Evolutionary conservation across 108 stramenopile species (phyloP).

Genomic region (Conticribra guillardii): DNA sequence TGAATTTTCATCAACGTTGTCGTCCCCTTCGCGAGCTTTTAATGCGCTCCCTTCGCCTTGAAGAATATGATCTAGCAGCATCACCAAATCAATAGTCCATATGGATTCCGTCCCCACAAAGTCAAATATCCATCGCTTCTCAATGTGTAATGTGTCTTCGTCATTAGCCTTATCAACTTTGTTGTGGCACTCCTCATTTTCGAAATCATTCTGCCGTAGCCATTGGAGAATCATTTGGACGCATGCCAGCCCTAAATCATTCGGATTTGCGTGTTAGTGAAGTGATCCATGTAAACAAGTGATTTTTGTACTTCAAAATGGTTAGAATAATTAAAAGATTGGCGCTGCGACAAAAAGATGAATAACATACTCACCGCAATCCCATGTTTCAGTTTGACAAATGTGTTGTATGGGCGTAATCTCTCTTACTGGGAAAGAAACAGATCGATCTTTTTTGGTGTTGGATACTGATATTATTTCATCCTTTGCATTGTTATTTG

Average conservation of each 20-base stretch:
- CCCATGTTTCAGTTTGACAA: slow-evolving; percentile 64
- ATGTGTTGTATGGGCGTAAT: slow-evolving; percentile 33
- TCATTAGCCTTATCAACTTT: neutral
- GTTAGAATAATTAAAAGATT: neutral
- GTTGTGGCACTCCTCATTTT: neutral
- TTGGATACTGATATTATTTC: too few relatives aligned
- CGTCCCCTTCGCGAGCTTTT: too few relatives aligned
- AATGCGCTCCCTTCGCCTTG: neutral
- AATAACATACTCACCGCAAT: slow-evolving; percentile 49
- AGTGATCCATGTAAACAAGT: neutral
- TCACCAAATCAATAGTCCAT: slow-evolving; percentile 82
- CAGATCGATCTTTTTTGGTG: too few relatives aligned
- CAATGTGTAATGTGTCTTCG: slow-evolving; percentile 1
- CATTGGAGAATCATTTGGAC: slow-evolving; percentile 63
- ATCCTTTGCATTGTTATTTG: too few relatives aligned
- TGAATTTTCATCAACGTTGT: neutral
- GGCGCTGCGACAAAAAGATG: neutral
- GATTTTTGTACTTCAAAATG: neutral
- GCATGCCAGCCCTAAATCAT: slow-evolving; percentile 57
- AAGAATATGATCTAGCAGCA: slow-evolving; percentile 49
- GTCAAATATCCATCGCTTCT: slow-evolving; percentile 40
- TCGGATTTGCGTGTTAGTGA: too few relatives aligned
- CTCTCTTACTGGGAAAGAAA: slow-evolving; percentile 9
- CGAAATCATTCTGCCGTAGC: slow-evolving; percentile 16
- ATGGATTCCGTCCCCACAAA: slow-evolving; percentile 65